These are phyloP conservation scores for Pichia sporocuriosa DNA, from an alignment of 805 yeast species.

Conservation along the genomic window DNA sequence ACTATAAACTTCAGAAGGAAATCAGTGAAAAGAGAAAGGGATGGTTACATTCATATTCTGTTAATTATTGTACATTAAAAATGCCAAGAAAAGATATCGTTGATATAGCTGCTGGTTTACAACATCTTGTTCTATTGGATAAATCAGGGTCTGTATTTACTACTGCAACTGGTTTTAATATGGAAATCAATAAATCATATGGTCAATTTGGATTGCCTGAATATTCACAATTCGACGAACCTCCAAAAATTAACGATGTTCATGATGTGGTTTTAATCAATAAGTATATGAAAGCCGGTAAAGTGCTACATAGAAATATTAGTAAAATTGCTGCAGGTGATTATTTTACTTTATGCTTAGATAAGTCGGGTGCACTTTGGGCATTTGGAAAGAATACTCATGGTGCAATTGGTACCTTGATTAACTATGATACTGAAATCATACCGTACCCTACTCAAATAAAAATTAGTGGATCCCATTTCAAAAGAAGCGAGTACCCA, in stretches of 20 bases:
- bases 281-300: conserved; percentile 30
- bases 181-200: conserved; percentile 35
- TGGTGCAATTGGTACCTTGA: conserved; percentile 80
- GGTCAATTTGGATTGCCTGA: conserved; percentile 87
- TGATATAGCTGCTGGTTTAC: conserved; percentile 49
- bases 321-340: conserved; percentile 64
- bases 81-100: conserved; percentile 24
- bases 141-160: conserved; percentile 55
- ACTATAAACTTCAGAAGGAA: conserved; percentile 16
- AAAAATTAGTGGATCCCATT: conserved; percentile 33
- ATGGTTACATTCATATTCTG: conserved; percentile 15
- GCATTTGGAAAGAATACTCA: conserved; percentile 78
- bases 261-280: conserved; percentile 55
- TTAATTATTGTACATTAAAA: conserved; percentile 15
- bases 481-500: conserved; percentile 37
- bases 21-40: conserved; percentile 11
- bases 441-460: conserved; percentile 63
- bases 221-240: conserved; percentile 55
- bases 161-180: conserved; percentile 47
- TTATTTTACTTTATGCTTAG: conserved; percentile 66
- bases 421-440: conserved; percentile 57
- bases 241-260: conserved; percentile 43
- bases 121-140: conserved; percentile 63
- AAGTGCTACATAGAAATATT: conserved; percentile 38
- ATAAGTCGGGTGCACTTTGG: conserved; percentile 61